These are phyloP conservation scores for Lecanosticta acicola DNA, from an alignment of 2,329 filamentous ascomycete species.

Conservation along the genomic window DNA sequence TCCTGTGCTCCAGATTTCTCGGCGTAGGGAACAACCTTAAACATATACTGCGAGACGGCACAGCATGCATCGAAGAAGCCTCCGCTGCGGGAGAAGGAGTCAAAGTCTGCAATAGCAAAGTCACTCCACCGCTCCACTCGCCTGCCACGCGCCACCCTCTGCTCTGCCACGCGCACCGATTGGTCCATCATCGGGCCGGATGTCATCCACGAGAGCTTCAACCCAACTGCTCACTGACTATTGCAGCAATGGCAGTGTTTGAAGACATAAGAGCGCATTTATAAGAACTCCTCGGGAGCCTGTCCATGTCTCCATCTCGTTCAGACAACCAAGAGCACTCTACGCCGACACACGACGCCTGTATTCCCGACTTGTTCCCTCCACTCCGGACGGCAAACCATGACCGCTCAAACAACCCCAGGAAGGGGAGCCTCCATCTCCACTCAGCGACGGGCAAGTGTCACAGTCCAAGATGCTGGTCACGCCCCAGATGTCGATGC, in stretches of 20 bases:
- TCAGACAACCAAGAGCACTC: no score
- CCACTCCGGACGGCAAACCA: background rate
- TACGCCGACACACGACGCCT: no score
- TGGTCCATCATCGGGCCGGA: slow-evolving; percentile 4
- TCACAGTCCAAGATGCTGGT: slow-evolving; percentile 10
- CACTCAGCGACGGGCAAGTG: slow-evolving; percentile 6
- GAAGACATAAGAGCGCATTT: no score
- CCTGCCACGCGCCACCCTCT: slow-evolving; percentile 1
- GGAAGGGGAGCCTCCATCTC: slow-evolving; percentile 2
- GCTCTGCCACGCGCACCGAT: slow-evolving; percentile 2
- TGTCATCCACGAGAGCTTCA: background rate
- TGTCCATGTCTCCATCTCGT: no score
- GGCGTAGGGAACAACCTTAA: no score
- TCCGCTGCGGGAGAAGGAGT: background rate
- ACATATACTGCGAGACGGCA: no score
- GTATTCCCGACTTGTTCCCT: background rate
- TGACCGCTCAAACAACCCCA: slow-evolving; percentile 4
- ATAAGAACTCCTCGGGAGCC: no score
- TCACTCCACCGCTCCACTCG: background rate
- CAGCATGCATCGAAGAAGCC: background rate
- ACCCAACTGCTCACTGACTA: no score
- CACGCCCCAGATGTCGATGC: slow-evolving; percentile 9
- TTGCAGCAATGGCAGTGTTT: no score
- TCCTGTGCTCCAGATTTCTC: no score
- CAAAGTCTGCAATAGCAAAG: no score